These are phyloP conservation scores for Boletus subparvulus DNA, from an alignment of 768 basidiomycete genomes.

Conservation along the genomic window DNA sequence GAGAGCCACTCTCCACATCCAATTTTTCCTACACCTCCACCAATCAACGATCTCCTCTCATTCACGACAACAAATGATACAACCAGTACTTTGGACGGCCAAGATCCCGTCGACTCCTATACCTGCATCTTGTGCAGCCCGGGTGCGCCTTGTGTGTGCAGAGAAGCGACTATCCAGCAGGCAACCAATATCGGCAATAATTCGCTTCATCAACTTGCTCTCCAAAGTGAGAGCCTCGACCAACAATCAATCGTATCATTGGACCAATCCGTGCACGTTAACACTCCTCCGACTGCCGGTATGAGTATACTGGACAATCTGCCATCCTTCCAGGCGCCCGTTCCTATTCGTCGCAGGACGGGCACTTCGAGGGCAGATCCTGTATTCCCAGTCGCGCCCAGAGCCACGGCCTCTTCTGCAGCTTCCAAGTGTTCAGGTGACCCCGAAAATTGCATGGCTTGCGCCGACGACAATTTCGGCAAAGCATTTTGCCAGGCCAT, in stretches of 20 bases:
- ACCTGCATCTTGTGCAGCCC: conserved; percentile 75
- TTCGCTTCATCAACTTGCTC: conserved; percentile 11
- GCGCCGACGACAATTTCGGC: conserved; percentile 82
- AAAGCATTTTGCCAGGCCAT: conserved; percentile 85
- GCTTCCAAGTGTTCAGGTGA: conserved; percentile 72
- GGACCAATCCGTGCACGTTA: conserved; percentile 28
- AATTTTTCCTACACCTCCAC: conserved; percentile 29
- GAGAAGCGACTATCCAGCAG: conserved; percentile 58
- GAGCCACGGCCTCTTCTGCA: conserved; percentile 31
- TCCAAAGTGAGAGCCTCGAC: conserved; percentile 12
- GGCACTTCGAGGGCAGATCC: conserved; percentile 40
- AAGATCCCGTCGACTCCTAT: conserved; percentile 33
- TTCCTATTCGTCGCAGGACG: conserved; percentile 69
- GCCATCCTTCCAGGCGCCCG: conserved; percentile 76
- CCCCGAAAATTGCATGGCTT: conserved; percentile 81
- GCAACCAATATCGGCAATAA: conserved; percentile 24
- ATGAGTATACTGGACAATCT: conserved; percentile 74
- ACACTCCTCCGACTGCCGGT: conserved; percentile 28
- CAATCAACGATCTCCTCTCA: conserved; percentile 36
- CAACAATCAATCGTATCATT: conserved; percentile 19
- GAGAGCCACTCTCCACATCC: conserved; percentile 27
- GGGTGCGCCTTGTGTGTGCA: conserved; percentile 72
- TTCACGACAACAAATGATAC: conserved; percentile 35
- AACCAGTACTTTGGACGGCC: conserved; percentile 34
- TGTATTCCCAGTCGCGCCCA: conserved; percentile 53